Base-by-base conservation (phyloP, 2,329 filamentous ascomycete genomes). In the Penicillium sclerotigenum region DNA sequence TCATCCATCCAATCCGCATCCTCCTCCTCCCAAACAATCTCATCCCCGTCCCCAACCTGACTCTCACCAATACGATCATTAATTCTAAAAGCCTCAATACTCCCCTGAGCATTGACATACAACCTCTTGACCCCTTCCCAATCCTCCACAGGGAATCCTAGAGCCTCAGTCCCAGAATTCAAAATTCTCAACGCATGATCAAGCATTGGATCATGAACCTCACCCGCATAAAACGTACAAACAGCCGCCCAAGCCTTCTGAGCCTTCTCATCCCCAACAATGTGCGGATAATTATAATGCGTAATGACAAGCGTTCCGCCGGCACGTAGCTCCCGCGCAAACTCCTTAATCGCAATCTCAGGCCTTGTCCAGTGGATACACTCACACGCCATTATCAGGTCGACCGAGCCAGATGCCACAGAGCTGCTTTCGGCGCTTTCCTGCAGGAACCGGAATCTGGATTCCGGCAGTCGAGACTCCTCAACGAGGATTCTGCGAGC, bases 301-400 rank as follows among this genome's bases (percentile, higher is more conserved):
- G 52, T 49, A 28, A 54, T 50, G 6, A 37, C 37, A 24, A 54
- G 29, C 5, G 52, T 50, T 4, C 52, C 52, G 16, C 52, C 46
- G 0, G 16, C 28, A 4, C 37, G 9, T n/a, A 54, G n/a, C 24
- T 54, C 29, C 6, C 45, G 40, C 11, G 38, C 52, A 36, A 54
- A 54, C 9, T 41, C 52, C 7, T 16, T 20, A 20, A 54, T 54
- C 14, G 52, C 52, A 20, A 37, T 20, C 5, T 50, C 38, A 5
- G 52, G 52, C 8, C 31, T 36, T 18, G 38, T 54, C 52, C 52
- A 54, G 37, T 54, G 52, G 11, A 54, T 54, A 29, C 52, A 54
- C 26, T 54, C 52, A 11, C 52, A 54, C 4, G 38, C 52, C 37
- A 48, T 42, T 37, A 54, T 43, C 29, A 54, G n/a, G 16, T 50